Evolutionary conservation across 179 eudicot species (phyloP).

Genomic region (Pouteria campechiana): DNA sequence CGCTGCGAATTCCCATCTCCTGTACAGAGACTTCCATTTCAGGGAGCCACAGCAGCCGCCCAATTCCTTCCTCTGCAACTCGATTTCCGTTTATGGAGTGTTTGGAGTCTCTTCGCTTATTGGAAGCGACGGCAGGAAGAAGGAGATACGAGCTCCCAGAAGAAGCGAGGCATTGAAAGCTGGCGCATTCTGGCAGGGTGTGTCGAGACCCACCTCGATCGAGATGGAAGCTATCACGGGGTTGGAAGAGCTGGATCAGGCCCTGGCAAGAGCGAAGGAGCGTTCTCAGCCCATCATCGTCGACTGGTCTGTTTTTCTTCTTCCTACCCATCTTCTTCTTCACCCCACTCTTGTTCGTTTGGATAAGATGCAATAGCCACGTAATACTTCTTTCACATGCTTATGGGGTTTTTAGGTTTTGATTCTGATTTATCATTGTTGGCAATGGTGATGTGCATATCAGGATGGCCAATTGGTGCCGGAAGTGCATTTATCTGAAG

Average conservation of each 20-base stretch:
- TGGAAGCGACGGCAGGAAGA: conserved; percentile 10
- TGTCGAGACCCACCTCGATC: conserved; percentile 24
- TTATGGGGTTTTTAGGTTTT: not conserved
- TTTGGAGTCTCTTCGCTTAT: conserved; percentile 20
- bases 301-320: conserved; percentile 50
- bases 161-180: conserved; percentile 35
- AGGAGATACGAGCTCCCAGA: conserved; percentile 9
- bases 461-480: conserved; percentile 98
- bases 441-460: not conserved
- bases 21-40: conserved; percentile 23
- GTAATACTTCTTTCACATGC: not conserved
- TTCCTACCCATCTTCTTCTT: not conserved
- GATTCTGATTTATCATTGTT: not conserved
- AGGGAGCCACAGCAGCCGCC: conserved; percentile 24
- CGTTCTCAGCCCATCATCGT: conserved; percentile 51
- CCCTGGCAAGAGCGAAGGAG: conserved; percentile 37
- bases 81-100: conserved; percentile 10
- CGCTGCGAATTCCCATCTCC: conserved; percentile 40
- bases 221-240: conserved; percentile 59
- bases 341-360: not conserved
- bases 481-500: conserved; percentile 87
- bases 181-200: conserved; percentile 41
- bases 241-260: conserved; percentile 47
- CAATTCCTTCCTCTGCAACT: no score
- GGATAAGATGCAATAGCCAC: not conserved